Conservation (phyloP, 176 grass and related monocot genomes). For the Carex littledalei region DNA sequence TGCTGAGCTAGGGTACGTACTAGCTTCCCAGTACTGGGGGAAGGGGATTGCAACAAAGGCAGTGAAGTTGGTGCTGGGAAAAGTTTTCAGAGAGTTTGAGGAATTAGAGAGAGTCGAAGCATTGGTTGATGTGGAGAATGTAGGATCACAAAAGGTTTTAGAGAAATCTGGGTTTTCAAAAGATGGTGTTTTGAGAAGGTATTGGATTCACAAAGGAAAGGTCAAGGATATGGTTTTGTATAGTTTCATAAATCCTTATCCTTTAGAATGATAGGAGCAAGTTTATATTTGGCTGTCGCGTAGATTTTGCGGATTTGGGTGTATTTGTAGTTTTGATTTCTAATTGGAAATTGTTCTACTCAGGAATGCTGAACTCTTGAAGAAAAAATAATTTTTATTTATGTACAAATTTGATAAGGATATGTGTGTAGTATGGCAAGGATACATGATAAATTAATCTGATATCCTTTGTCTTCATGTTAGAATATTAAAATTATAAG, state of each 20-base stretch:
- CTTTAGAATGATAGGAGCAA: slow-evolving; percentile 1
- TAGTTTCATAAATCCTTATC: slow-evolving; percentile 51
- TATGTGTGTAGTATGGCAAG: background rate
- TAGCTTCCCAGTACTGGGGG: slow-evolving; percentile 60
- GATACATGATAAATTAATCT: background rate
- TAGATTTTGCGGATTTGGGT: background rate
- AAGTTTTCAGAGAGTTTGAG: slow-evolving; percentile 37
- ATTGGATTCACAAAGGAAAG: slow-evolving; percentile 23
- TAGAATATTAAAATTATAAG: background rate
- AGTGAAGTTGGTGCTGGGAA: slow-evolving; percentile 26
- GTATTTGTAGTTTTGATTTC: background rate
- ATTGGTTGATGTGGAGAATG: slow-evolving; percentile 54
- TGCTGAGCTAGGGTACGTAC: slow-evolving; percentile 60
- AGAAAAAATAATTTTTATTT: background rate
- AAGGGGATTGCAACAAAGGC: slow-evolving; percentile 50
- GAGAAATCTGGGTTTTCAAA: slow-evolving; percentile 76
- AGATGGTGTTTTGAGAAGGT: slow-evolving; percentile 57
- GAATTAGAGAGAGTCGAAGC: slow-evolving; percentile 63
- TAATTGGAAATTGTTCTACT: background rate
- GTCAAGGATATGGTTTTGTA: slow-evolving; percentile 43
- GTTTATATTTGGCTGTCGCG: background rate
- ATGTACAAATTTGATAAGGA: background rate
- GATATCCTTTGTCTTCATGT: background rate
- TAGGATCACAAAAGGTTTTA: slow-evolving; percentile 67
- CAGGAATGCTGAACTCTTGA: background rate